Conservation (phyloP, 805 yeast genomes). For the Peterozyma toletana region DNA sequence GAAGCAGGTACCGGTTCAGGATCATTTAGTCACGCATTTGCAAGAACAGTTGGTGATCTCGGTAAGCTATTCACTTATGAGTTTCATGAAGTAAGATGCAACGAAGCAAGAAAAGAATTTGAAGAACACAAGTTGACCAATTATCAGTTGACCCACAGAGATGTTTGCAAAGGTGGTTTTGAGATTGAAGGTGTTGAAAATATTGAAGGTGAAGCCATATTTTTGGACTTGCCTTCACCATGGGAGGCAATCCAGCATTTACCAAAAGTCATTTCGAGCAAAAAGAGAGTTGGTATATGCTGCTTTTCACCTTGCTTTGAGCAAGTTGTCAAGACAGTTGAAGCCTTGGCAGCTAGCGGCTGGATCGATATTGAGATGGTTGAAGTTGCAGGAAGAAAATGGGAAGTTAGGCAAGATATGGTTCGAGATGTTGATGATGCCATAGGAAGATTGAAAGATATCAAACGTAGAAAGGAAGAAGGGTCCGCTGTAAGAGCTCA, state of each 20-base stretch:
- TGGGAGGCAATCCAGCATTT: slow-evolving; percentile 91
- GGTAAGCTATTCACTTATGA: slow-evolving; percentile 82
- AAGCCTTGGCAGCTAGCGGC: slow-evolving; percentile 63
- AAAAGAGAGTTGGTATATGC: slow-evolving; percentile 63
- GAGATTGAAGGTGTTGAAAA: slow-evolving; percentile 31
- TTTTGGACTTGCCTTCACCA: slow-evolving; percentile 92
- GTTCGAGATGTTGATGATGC: slow-evolving; percentile 76
- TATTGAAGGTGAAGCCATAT: slow-evolving; percentile 47
- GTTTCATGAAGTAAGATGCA: slow-evolving; percentile 78
- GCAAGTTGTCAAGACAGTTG: slow-evolving; percentile 86
- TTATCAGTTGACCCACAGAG: slow-evolving; percentile 69
- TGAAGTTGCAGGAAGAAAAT: slow-evolving; percentile 75
- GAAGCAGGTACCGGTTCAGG: slow-evolving; percentile 99
- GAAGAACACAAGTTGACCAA: slow-evolving; percentile 55
- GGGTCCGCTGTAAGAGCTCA: slow-evolving; percentile 34
- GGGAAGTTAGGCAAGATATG: slow-evolving; percentile 91
- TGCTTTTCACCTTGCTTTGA: slow-evolving; percentile 98
- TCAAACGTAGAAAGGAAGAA: slow-evolving; percentile 61
- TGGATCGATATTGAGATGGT: slow-evolving; percentile 91
- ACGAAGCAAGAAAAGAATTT: slow-evolving; percentile 76
- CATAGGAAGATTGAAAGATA: slow-evolving; percentile 69
- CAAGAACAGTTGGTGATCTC: slow-evolving; percentile 57
- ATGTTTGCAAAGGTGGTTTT: slow-evolving; percentile 88
- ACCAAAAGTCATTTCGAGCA: slow-evolving; percentile 44
- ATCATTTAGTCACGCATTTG: slow-evolving; percentile 87